Conservation (phyloP, 73 alveolate genomes). For the Uronychia setigera region DNA sequence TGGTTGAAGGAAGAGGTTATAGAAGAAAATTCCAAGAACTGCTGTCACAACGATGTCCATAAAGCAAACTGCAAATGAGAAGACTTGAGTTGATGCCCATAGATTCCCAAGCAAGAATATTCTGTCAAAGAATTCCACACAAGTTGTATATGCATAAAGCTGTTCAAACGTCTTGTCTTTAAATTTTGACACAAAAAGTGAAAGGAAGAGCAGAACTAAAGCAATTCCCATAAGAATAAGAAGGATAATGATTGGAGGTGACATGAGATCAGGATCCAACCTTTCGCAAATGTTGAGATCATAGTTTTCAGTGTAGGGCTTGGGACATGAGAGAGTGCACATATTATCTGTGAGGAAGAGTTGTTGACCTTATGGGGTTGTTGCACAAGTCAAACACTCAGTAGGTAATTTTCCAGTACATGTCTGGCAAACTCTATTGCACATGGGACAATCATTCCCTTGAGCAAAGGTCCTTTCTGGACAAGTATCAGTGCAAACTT, state of each 20-base stretch:
- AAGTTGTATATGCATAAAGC: slow-evolving; percentile 38
- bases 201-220: slow-evolving; percentile 2
- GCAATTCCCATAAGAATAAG: slow-evolving; percentile 1
- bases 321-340: slow-evolving; percentile 57
- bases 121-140: slow-evolving; percentile 49
- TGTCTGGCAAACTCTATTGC: slow-evolving; percentile 51
- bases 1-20: slow-evolving; percentile 57
- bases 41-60: slow-evolving; percentile 63
- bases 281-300: slow-evolving; percentile 22
- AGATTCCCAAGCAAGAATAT: slow-evolving; percentile 56
- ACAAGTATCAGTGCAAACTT: slow-evolving; percentile 39
- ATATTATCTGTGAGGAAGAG: slow-evolving; percentile 36
- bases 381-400: slow-evolving; percentile 45
- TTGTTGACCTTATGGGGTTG: slow-evolving; percentile 51
- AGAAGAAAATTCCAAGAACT: slow-evolving; percentile 62
- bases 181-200: neutral
- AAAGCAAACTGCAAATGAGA: slow-evolving; percentile 63
- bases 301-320: slow-evolving; percentile 29
- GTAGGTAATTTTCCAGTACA: slow-evolving; percentile 48
- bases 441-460: slow-evolving; percentile 35
- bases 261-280: slow-evolving; percentile 3
- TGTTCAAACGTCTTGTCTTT: slow-evolving; percentile 37
- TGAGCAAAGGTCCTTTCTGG: slow-evolving; percentile 37
- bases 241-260: slow-evolving; percentile 12
- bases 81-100: slow-evolving; percentile 58